Conservation (phyloP, 2,329 filamentous ascomycete species). For the Exophiala xenobiotica region DNA sequence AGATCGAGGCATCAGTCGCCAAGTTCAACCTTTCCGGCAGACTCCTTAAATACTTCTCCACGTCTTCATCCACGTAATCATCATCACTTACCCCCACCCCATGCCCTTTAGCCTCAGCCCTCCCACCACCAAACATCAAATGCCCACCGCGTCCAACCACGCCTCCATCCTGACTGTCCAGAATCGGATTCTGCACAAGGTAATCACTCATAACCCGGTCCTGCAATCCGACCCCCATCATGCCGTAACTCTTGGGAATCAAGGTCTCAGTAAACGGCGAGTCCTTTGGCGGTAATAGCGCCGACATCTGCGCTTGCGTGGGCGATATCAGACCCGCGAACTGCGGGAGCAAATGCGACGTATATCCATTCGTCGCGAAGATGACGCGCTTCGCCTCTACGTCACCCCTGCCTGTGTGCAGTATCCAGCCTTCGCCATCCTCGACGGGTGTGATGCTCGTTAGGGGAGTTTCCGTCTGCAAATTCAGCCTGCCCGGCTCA, state of each 20-base stretch:
- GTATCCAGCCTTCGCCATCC: slow-evolving; percentile 50
- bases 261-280: slow-evolving; percentile 27
- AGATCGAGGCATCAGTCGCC: slow-evolving; percentile 18
- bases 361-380: slow-evolving; percentile 82
- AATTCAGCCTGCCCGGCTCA: slow-evolving; percentile 28
- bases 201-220: slow-evolving; percentile 64
- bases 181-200: slow-evolving; percentile 57
- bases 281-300: slow-evolving; percentile 44
- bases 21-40: slow-evolving; percentile 42
- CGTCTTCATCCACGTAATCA: slow-evolving; percentile 48
- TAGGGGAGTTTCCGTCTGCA: slow-evolving; percentile 36
- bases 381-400: slow-evolving; percentile 65
- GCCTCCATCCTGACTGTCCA: background rate
- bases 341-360: slow-evolving; percentile 68
- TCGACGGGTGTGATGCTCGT: slow-evolving; percentile 27
- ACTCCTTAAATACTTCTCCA: slow-evolving; percentile 41
- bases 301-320: slow-evolving; percentile 58
- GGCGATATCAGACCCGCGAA: slow-evolving; percentile 74
- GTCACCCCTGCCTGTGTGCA: slow-evolving; percentile 66
- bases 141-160: slow-evolving; percentile 40
- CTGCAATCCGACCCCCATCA: slow-evolving; percentile 55
- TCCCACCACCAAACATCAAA: slow-evolving; percentile 63
- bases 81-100: slow-evolving; percentile 53
- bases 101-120: slow-evolving; percentile 35
- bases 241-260: slow-evolving; percentile 33